A percentile compares a stretch with the other conserved stretches of the same genome.
phyloP scores from a whole-genome alignment of 2,329 filamentous ascomycete genomes.

The Microcera coccophila region DNA sequence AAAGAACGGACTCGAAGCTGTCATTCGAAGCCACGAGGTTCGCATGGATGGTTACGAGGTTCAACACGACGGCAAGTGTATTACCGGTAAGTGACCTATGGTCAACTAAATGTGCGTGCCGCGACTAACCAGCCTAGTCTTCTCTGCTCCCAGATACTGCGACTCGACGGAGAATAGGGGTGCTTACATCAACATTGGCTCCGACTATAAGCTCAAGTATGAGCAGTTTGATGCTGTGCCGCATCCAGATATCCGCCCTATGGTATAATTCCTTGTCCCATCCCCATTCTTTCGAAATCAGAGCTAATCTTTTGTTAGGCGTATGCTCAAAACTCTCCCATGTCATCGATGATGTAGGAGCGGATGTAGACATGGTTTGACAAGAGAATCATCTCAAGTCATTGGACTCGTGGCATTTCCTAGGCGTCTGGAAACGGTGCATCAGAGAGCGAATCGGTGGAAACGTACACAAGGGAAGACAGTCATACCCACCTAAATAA shows the following conservation, averaged over 20 bases:
- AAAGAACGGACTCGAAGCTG: constrained; percentile 86
- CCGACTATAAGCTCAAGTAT: constrained; percentile 87
- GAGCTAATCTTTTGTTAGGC: constrained; percentile 49
- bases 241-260: constrained; percentile 91
- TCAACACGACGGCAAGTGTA: constrained; percentile 91
- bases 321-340: constrained; percentile 79
- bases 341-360: constrained; percentile 67
- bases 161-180: constrained; percentile 98
- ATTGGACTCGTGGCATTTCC: constrained; percentile 16
- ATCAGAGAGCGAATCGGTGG: constrained; percentile 23
- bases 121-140: constrained; percentile 55
- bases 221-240: constrained; percentile 95
- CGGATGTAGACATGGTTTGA: background rate
- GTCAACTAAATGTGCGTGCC: background rate
- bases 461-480: constrained; percentile 27
- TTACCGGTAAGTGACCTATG: constrained; percentile 63
- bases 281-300: background rate
- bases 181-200: constrained; percentile 94
- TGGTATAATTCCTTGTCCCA: constrained; percentile 54
- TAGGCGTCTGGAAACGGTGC: constrained; percentile 27
- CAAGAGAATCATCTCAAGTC: background rate
- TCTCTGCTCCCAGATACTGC: constrained; percentile 96
- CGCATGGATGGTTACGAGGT: constrained; percentile 99
- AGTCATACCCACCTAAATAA: constrained; percentile 27
- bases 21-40: constrained; percentile 96